Base-by-base conservation (phyloP, 2,329 filamentous ascomycete genomes). In the Pestalotiopsis sp. region DNA sequence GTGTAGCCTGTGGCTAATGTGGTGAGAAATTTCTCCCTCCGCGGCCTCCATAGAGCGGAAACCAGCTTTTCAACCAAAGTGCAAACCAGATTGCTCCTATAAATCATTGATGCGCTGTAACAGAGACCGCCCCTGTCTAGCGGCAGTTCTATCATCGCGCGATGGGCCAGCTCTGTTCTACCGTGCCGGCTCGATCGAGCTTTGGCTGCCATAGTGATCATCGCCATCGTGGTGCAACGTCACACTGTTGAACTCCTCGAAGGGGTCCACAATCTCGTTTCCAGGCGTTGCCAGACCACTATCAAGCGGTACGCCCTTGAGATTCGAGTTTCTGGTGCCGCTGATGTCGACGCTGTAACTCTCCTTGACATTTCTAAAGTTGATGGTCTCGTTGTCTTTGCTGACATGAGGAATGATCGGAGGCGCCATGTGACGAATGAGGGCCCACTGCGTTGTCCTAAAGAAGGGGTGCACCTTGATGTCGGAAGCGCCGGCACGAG, bases 161-260 rank as follows among this genome's bases (percentile, higher is more conserved):
- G 11, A 14, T n/a, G 5, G 36, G n/a, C 17, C 36, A 39, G 25
- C 27, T 38, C n/a, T 41, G 4, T 27, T 49, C 27, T 66, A 68
- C 36, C 71, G 72, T 41, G 73, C 71, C 31, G 74, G 73, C 31
- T 74, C 76, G 12, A 74, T 76, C 65, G 74, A 71, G 45, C 73
- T 72, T 61, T 74, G 72, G 31, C 74, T 71, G 27, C 76, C 76
- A 66, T 82, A 78, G 64, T 83, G 79, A 67, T 94, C 93, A 74
- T 98, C 95, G 17, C 94, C 96, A 68, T 98, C 96, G 78, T 99
- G 96, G 80, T 98, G 95, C 71, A 99, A 85, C 65, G 96, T 99
- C 57, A 99, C 95, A 78, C 94, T 97, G 85, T 98, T 99, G 82
- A 99, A 99, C 80, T 98, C 96, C 81, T 98, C 94, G 78, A 99